Base-by-base conservation (phyloP, 1,284 basidiomycete species). In the Termitomyces sp. region DNA sequence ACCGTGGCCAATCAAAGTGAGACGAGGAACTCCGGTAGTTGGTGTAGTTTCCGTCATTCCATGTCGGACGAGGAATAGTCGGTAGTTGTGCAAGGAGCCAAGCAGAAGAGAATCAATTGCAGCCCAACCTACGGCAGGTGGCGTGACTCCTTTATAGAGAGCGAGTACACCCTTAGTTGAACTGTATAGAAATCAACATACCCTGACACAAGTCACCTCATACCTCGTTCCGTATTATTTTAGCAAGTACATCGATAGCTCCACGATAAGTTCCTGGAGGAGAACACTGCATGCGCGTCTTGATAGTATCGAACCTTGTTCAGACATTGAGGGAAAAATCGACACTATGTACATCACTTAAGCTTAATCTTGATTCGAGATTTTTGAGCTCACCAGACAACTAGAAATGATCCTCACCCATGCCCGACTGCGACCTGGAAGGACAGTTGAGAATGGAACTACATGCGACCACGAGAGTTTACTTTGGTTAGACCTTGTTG, bases 61-160 rank as follows among this genome's bases (percentile, higher is more conserved):
- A 54, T 76, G 63, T 46, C 75, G 71, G 44, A 80, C 68, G 44
- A 88, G 73, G 54, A 82, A 79, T 2, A 88, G 71, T 8, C 86
- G 79, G 63, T 88, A 89, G 62, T 86, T 86, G 66, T 86, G 84
- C 43, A 92, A 68, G 3, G 84, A 87, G 3, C 89, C 88, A 47
- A 92, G 72, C 6, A 92, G 73, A 8, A 91, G 70, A 13, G 86
- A 84, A 63, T 92, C 89, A 40, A 87, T 85, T 37, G 83, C 75
- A 7, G 84, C 82, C 88, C 87, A 91, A 2, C 86, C 87, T 3
- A 91, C 71, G 16, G 86, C 85, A 1, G 88, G 88, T 5, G 87
- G 85, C 0, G 83, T 82, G 8, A 83, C 84, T 13, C 86, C 86
- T 70, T 86, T 86, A 72, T 86, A 86, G 19, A 86, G 69, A 5